Percentiles rank a stretch among this genome's conserved stretches.
Conservation (phyloP, 192 early-diverging fungal genomes). For the Linnemannia exigua region DNA sequence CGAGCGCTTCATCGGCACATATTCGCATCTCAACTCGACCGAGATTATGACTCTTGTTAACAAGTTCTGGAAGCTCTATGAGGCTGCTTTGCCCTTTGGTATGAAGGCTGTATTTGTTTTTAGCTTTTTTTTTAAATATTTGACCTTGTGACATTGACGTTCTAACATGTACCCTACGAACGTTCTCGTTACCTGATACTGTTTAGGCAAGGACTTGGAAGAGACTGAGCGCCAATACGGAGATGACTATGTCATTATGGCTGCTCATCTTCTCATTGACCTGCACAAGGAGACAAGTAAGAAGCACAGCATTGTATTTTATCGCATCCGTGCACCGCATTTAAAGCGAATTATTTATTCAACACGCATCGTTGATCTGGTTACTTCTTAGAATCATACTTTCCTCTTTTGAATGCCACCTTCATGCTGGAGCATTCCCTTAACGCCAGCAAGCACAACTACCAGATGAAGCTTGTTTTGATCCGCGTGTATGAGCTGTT, state of each 20-base stretch:
- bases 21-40: constrained; percentile 24
- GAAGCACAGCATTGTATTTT: not conserved
- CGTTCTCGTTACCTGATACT: not conserved
- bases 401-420: constrained; percentile 63
- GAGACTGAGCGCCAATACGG: constrained; percentile 84
- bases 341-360: not conserved
- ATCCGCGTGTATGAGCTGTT: constrained; percentile 85
- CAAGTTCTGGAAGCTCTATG: constrained; percentile 54
- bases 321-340: not conserved
- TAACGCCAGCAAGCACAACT: constrained; percentile 81
- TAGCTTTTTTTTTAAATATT: too few relatives aligned
- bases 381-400: constrained; percentile 39
- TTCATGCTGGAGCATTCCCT: constrained; percentile 84
- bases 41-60: constrained; percentile 39
- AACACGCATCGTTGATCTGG: not conserved
- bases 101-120: too few relatives aligned
- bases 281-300: constrained; percentile 62
- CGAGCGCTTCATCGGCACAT: constrained; percentile 35
- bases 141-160: too few relatives aligned
- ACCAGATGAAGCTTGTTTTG: constrained; percentile 89
- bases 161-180: not conserved
- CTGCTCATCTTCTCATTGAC: constrained; percentile 70
- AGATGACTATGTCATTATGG: constrained; percentile 82
- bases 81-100: constrained; percentile 47
- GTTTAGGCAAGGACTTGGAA: constrained; percentile 66